Evolutionary conservation across 2,329 filamentous ascomycete genomes (phyloP), one percentile per base, ranked within the genome.

Genomic region (Gaeumannomyces tritici): DNA sequence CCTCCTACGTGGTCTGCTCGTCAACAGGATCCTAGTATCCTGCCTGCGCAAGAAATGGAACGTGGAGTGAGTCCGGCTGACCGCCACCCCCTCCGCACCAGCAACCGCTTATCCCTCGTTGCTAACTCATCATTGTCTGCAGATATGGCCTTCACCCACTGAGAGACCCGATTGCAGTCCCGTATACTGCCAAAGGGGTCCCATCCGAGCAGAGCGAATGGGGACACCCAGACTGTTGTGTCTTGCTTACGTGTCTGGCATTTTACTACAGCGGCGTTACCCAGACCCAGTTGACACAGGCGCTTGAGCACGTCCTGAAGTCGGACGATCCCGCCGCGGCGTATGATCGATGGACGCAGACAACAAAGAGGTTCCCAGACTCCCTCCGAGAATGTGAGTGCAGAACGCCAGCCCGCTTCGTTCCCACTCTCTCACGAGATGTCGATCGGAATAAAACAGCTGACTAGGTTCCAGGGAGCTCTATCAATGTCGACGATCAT

Each of bases 151-250:
- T 87, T 0, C 79, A 86, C 65, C 78, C 81, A 0, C 57, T 64
- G 0, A 77, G 88, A 18, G 75, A 80, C 55, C 84, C 84, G 0
- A 80, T 89, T 6, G 87, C 88, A 0, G 88, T 91, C 0, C 88
- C 88, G 0, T 91, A 81, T 59, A 77, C 83, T 13, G 85, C 85
- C 0, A 90, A 91, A 63, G 88, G 87, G 2, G 76, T 80, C 0
- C 87, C 88, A 0, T 81, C 80, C 0, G 80, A 83, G 0, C 79
- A 83, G 7, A 83, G 86, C 0, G 88, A 91, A 66, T 91, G 82
- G 68, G 84, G 85, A 0, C 87, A 91, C 65, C 86, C 87, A 0
- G 80, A 91, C 66, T 85, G 89, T 0, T 79, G 83, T 0, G 86
- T 91, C 2, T 42, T 85, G 0, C 75, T 91, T 1, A 91, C 88